Percentiles rank a stretch among this genome's conserved stretches.
These are phyloP conservation scores for Calonectria ilicicola DNA, from an alignment of 2,329 filamentous ascomycete species.

Conservation along the genomic window DNA sequence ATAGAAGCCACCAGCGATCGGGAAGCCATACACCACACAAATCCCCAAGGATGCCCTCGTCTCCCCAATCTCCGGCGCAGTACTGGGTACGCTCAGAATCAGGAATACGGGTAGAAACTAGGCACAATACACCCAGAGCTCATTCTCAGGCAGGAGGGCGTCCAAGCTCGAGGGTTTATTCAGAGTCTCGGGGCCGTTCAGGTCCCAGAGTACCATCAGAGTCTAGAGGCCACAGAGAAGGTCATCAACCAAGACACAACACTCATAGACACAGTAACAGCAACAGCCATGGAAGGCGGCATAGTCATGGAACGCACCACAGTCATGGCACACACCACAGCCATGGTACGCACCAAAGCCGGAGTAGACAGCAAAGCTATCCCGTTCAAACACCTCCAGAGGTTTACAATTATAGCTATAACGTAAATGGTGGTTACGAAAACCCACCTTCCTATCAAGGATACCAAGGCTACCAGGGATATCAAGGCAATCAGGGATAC, in stretches of 20 bases:
- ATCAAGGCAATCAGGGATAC: neutral
- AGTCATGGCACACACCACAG: neutral
- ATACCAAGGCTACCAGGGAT: neutral
- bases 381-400: neutral
- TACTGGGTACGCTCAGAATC: neutral
- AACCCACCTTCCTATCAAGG: neutral
- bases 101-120: neutral
- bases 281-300: neutral
- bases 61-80: neutral
- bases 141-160: neutral
- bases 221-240: neutral
- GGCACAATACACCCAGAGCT: neutral
- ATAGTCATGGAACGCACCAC: neutral
- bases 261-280: neutral
- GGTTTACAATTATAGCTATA: neutral
- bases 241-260: neutral
- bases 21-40: neutral
- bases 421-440: neutral
- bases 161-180: neutral
- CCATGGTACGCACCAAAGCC: neutral
- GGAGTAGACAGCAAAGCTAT: neutral
- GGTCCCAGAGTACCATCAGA: neutral
- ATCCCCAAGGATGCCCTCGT: neutral
- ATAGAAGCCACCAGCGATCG: neutral
- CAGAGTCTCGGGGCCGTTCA: neutral